A percentile compares a stretch with the other conserved stretches of the same genome.
Evolutionary conservation across 495 filamentous ascomycete genomes (phyloP).

Genomic region (Lentithecium fluviatile): DNA sequence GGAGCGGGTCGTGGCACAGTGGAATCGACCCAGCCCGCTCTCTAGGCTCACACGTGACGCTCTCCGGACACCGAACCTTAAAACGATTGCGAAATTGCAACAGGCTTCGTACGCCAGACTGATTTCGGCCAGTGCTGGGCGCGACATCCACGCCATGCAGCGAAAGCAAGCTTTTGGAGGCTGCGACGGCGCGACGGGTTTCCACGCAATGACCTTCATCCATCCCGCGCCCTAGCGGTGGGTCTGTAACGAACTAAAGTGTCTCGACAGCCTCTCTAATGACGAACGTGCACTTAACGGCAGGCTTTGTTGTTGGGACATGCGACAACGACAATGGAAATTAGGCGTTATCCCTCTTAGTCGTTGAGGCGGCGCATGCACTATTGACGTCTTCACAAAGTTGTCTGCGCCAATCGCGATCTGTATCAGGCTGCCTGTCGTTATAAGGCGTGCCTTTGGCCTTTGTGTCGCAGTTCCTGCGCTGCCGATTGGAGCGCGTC

Average conservation of each 20-base stretch:
- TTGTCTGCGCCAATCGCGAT: background rate
- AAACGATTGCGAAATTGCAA: too few species aligned
- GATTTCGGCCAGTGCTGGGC: too few species aligned
- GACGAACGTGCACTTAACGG: background rate
- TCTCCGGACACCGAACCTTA: too few species aligned
- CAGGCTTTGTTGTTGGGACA: slow-evolving; percentile 2
- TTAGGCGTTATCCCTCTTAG: too few species aligned
- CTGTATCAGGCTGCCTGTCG: background rate
- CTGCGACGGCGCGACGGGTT: background rate
- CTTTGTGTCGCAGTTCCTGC: background rate
- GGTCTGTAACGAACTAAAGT: background rate
- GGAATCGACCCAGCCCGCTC: too few species aligned
- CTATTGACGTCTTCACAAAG: background rate
- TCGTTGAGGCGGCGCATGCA: too few species aligned
- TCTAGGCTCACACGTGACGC: too few species aligned
- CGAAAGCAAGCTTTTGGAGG: too few species aligned
- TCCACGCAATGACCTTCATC: background rate
- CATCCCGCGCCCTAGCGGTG: background rate
- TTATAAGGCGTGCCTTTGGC: background rate
- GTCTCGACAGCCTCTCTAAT: slow-evolving; percentile 5
- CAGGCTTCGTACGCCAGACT: too few species aligned
- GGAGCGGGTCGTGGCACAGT: too few species aligned
- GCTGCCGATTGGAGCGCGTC: background rate
- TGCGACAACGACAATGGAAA: too few species aligned
- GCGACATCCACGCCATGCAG: too few species aligned